These are phyloP conservation scores for Flaveria trinervia DNA, from an alignment of 129 eudicot genomes.

Conservation along the genomic window DNA sequence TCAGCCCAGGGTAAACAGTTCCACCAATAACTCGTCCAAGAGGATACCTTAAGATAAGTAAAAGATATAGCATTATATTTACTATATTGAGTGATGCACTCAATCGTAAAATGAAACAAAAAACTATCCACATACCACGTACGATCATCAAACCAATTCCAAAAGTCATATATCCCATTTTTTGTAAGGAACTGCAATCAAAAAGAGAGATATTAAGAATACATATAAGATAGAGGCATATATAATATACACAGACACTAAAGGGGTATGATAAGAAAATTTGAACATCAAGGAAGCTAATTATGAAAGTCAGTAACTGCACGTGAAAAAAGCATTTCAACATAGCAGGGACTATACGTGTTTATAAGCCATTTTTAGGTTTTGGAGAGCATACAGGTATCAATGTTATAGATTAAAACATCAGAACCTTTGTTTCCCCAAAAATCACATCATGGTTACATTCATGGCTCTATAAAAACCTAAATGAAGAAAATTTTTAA, in stretches of 20 bases:
- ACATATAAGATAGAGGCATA: slow-evolving; percentile 11
- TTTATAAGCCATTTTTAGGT: background rate
- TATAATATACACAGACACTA: background rate
- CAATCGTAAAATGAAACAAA: slow-evolving; percentile 1
- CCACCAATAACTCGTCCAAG: slow-evolving; percentile 98
- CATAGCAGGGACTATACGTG: background rate
- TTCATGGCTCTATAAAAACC: slow-evolving; percentile 14
- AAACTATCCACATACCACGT: slow-evolving; percentile 63
- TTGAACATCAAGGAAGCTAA: background rate
- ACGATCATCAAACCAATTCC: slow-evolving; percentile 99
- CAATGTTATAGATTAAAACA: background rate
- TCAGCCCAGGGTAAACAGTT: slow-evolving; percentile 92
- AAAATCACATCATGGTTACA: slow-evolving; percentile 13
- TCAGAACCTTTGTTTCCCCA: slow-evolving; percentile 17
- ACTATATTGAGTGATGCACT: slow-evolving; percentile 6
- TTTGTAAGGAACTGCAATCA: slow-evolving; percentile 82
- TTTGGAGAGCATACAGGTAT: background rate
- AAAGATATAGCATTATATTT: slow-evolving; percentile 22
- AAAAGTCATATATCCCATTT: slow-evolving; percentile 97
- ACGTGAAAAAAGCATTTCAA: slow-evolving; percentile 7
- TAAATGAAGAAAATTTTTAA: slow-evolving; percentile 3
- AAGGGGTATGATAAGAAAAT: background rate
- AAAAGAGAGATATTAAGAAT: slow-evolving; percentile 23
- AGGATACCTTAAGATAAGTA: slow-evolving; percentile 71
- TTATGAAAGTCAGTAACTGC: background rate